Evolutionary conservation across 2,329 filamentous ascomycete species (phyloP), one percentile per base, ranked within the genome.

Genomic region (Blumeria hordei): DNA sequence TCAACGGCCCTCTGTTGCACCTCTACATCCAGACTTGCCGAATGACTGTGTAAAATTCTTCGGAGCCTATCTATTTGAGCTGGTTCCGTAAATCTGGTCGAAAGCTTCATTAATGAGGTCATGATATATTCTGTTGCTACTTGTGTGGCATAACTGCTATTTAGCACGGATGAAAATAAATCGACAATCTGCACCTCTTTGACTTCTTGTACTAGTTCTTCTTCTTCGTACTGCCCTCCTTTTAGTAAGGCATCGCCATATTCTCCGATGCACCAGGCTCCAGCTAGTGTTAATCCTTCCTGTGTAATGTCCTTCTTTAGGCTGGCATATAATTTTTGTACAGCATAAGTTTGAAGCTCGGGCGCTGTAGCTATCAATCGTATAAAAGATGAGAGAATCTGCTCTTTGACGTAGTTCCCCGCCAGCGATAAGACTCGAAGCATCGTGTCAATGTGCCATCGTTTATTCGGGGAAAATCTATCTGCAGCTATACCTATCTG

Each of bases 391-490:
- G 92, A 95, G 56, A 98, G 70, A 57, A 98, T 98, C 62, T 93
- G 92, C 67, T 98, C 92, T 68, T 95, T 96, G 61, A 98, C 88
- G 64, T 92, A 94, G 69, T 93, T 94, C 50, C 92, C 92, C 54
- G 92, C 92, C 60, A 98, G 74, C 57, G 88, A 94, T 62, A 98
- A 70, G 28, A 98, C 88, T 21, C 93, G 79, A 55, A 98, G 73
- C 82, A 98, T 95, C 2, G 93, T 98, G 65, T 98, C 92, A 61
- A 96, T 83, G 66, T 98, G 92, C 92, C 92, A 98, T 66, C 92
- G 77, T 71, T 96, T 96, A 70, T 92, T 96, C 0, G 92, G 93
- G 1, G 92, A 85, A 68, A 87, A 98, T 60, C 90, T 81, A 68
- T 98, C 92, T 6, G 93, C 92, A 10, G 93, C 92, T 62, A 98